These are phyloP conservation scores for Ganoderma leucocontextum DNA, from an alignment of 1,284 basidiomycete genomes.

Conservation along the genomic window DNA sequence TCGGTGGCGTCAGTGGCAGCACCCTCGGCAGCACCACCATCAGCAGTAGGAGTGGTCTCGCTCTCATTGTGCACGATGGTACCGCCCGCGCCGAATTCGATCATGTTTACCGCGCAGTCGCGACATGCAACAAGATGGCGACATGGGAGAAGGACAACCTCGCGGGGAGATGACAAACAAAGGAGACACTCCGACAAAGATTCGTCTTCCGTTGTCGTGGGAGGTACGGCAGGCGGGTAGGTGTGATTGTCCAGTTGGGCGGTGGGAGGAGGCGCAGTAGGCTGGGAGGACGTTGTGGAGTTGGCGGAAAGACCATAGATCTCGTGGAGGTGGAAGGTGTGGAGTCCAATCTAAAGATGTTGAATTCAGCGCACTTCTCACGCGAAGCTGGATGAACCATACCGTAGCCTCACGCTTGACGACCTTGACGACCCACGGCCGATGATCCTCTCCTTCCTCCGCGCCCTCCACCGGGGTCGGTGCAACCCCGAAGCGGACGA, in stretches of 20 bases:
- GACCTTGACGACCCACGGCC: conserved; percentile 90
- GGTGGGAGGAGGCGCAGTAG: conserved; percentile 50
- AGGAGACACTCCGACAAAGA: conserved; percentile 88
- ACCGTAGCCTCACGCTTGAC: conserved; percentile 88
- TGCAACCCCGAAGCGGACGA: conserved; percentile 72
- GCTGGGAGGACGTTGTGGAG: conserved; percentile 49
- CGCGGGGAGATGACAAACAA: conserved; percentile 85
- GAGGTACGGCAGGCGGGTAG: conserved; percentile 54
- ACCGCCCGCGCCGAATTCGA: conserved; percentile 92
- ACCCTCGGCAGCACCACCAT: conserved; percentile 25
- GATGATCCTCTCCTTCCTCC: conserved; percentile 47
- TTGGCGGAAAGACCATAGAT: conserved; percentile 87
- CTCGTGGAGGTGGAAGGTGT: conserved; percentile 92
- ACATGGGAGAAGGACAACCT: conserved; percentile 90
- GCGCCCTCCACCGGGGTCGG: conserved; percentile 38
- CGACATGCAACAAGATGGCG: conserved; percentile 91
- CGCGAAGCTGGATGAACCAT: conserved; percentile 36
- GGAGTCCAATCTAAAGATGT: conserved; percentile 75
- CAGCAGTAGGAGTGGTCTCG: conserved; percentile 43
- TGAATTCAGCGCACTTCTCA: conserved; percentile 15
- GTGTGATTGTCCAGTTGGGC: conserved; percentile 36
- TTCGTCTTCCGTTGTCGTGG: conserved; percentile 64
- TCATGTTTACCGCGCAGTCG: conserved; percentile 93
- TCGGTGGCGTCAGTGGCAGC: conserved; percentile 22
- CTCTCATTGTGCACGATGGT: conserved; percentile 69